Percentiles rank a stretch among this genome's conserved stretches.
Conservation (phyloP, 108 stramenopile genomes). For the Skeletonema potamos region DNA sequence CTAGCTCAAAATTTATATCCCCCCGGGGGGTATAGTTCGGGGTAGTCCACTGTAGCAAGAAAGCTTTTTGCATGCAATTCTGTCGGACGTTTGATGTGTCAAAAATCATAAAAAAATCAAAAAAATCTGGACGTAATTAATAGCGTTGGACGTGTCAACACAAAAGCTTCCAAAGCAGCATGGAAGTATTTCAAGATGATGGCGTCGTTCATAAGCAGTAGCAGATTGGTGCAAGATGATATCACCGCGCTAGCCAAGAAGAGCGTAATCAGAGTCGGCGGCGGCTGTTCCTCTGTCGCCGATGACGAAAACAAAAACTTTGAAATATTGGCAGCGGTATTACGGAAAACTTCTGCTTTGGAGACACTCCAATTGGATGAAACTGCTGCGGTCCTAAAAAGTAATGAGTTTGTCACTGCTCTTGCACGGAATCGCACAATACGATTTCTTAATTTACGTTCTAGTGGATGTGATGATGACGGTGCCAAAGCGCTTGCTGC, state of each 20-base stretch:
- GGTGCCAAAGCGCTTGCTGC: neutral
- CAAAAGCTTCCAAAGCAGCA: too few relatives aligned
- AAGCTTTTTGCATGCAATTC: too few relatives aligned
- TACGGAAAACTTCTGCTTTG: neutral
- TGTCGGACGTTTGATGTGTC: too few relatives aligned
- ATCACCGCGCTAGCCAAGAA: neutral
- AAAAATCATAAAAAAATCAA: too few relatives aligned
- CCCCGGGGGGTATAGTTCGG: too few relatives aligned
- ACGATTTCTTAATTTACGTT: conserved; percentile 35
- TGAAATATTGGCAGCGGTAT: neutral
- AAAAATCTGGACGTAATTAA: too few relatives aligned
- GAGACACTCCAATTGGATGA: neutral
- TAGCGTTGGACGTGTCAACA: too few relatives aligned
- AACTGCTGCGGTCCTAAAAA: neutral
- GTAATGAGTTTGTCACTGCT: conserved; percentile 7
- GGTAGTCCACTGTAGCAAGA: too few relatives aligned
- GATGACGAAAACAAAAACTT: neutral
- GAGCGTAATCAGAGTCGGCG: too few relatives aligned
- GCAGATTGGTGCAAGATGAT: neutral
- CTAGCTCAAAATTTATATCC: too few relatives aligned
- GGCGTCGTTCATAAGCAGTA: neutral
- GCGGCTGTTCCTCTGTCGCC: too few relatives aligned
- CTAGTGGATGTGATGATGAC: conserved; percentile 10
- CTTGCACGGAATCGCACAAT: conserved; percentile 20
- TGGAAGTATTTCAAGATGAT: too few relatives aligned